phyloP scores from a whole-genome alignment of 2,329 filamentous ascomycete genomes.

The Sporothrix pallida region DNA sequence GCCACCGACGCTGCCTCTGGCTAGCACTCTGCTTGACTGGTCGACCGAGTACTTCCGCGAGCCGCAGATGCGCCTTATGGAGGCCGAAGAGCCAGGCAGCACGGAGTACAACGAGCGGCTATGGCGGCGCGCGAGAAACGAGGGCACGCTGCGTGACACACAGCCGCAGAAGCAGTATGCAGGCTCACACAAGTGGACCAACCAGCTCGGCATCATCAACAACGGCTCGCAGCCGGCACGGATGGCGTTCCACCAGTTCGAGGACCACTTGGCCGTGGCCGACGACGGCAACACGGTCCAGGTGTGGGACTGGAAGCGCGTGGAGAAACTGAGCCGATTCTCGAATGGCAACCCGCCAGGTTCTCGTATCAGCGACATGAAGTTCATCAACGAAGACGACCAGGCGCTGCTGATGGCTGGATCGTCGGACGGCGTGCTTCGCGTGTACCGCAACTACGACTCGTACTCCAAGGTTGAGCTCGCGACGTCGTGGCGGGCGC shows the following conservation, averaged over 20 bases:
- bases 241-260: conserved; percentile 97
- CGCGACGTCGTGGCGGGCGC: conserved; percentile 86
- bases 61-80: conserved; percentile 95
- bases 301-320: conserved; percentile 91
- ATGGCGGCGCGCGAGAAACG: conserved; percentile 91
- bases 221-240: conserved; percentile 88
- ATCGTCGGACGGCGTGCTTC: conserved; percentile 91
- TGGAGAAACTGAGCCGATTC: conserved; percentile 78
- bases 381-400: conserved; percentile 98
- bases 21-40: conserved; percentile 89
- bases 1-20: conserved; percentile 72
- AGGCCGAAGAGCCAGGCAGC: conserved; percentile 94
- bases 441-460: conserved; percentile 93
- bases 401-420: conserved; percentile 93
- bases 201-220: conserved; percentile 80
- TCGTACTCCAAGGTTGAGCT: conserved; percentile 76
- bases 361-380: conserved; percentile 90
- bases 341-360: conserved; percentile 92
- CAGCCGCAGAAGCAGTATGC: conserved; percentile 92
- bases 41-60: conserved; percentile 97
- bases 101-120: conserved; percentile 94
- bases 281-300: conserved; percentile 90
- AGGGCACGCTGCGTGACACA: conserved; percentile 87
- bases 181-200: conserved; percentile 84
- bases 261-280: conserved; percentile 90